A percentile compares a stretch with the other conserved stretches of the same genome.
phyloP scores from a whole-genome alignment of 78 protist species.

The Dictyostelium purpureum region DNA sequence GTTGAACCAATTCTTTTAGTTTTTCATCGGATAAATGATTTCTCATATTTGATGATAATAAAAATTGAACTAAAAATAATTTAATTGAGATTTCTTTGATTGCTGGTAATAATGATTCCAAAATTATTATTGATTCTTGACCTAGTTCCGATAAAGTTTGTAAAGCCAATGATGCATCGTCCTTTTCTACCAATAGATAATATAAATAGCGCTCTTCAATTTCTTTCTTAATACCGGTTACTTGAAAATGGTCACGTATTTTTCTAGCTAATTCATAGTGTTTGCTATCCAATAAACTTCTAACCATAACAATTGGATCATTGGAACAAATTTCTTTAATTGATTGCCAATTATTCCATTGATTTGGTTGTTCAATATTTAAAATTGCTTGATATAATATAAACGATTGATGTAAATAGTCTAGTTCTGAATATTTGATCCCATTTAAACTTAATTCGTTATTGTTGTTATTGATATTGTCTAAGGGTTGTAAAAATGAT shows the following conservation, averaged over 20 bases:
- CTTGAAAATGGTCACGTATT: constrained; percentile 43
- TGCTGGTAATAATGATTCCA: constrained; percentile 4
- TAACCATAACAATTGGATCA: constrained; percentile 41
- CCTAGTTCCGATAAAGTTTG: constrained; percentile 55
- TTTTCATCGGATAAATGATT: not conserved
- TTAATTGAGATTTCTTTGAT: constrained; percentile 42
- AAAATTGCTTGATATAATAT: constrained; percentile 44
- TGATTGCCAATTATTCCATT: constrained; percentile 58
- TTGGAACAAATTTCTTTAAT: constrained; percentile 30
- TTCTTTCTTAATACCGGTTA: constrained; percentile 33
- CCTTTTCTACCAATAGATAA: constrained; percentile 70
- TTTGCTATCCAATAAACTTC: constrained; percentile 24
- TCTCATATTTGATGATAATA: constrained; percentile 47
- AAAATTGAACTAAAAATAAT: constrained; percentile 69
- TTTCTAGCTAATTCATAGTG: constrained; percentile 65
- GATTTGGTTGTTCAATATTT: not conserved
- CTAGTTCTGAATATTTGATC: no score
- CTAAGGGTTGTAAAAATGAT: not conserved
- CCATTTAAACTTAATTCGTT: not conserved
- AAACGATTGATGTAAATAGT: constrained; percentile 30
- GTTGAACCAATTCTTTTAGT: not conserved
- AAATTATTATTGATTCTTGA: constrained; percentile 25
- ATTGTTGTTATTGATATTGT: not conserved
- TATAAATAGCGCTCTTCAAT: constrained; percentile 62
- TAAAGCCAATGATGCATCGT: constrained; percentile 54